Conservation (phyloP, 257 asterid genomes). For the Cinchona pubescens region DNA sequence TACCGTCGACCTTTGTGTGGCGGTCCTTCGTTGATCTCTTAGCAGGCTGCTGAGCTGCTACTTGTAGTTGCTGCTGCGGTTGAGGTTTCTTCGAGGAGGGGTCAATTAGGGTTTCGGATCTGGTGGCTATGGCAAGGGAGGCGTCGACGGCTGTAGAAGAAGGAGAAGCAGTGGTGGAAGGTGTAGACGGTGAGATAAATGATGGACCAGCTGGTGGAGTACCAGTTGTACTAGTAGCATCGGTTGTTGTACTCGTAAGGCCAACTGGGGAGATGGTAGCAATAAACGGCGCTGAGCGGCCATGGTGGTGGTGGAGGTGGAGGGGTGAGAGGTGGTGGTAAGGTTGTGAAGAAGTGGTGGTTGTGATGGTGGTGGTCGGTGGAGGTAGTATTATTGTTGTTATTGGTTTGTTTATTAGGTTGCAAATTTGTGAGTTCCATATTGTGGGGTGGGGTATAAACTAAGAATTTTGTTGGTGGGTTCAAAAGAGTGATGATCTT, state of each 20-base stretch:
- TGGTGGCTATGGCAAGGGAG: constrained; percentile 58
- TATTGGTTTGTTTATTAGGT: constrained; percentile 28
- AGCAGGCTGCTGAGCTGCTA: constrained; percentile 29
- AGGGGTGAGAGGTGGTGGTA: constrained; percentile 33
- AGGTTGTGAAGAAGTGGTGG: constrained; percentile 19
- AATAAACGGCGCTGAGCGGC: constrained; percentile 12
- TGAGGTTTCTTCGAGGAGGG: constrained; percentile 31
- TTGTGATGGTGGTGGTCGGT: constrained; percentile 37
- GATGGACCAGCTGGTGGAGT: constrained; percentile 13
- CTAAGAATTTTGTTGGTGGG: constrained; percentile 54
- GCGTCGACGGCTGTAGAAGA: constrained; percentile 37
- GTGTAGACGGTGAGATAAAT: constrained; percentile 23
- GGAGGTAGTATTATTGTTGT: constrained; percentile 14
- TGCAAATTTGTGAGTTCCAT: constrained; percentile 68
- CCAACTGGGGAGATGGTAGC: constrained; percentile 28
- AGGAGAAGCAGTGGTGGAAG: constrained; percentile 29
- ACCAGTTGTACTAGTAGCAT: background rate
- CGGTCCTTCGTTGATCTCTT: constrained; percentile 70
- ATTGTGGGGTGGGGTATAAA: constrained; percentile 9
- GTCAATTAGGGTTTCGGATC: constrained; percentile 47
- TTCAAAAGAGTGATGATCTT: constrained; percentile 38
- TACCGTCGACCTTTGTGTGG: constrained; percentile 83
- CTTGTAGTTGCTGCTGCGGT: constrained; percentile 18
- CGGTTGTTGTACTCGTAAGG: background rate
- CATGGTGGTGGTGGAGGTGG: constrained; percentile 24